Evolutionary conservation across 225 moss, liverwort and hornwort genomes (phyloP), one percentile per base, ranked within the genome.

Genomic region (Ulota crispa): DNA sequence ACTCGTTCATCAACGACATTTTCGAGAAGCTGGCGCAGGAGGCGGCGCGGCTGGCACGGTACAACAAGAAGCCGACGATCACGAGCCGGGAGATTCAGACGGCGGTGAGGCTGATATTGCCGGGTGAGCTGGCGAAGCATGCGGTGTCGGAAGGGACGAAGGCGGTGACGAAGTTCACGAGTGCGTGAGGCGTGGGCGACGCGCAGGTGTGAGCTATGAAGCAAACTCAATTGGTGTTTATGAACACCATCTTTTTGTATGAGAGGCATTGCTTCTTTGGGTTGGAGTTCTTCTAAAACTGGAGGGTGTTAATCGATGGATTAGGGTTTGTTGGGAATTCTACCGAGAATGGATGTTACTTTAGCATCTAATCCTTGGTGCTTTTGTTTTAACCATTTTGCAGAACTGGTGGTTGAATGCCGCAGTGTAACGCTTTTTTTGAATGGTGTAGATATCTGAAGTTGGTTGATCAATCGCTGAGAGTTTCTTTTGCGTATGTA

Each of bases 51-150:
- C 68, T 87, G 39, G 87, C 87, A 2, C 73, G 73, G 1, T 87
- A 87, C 65, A 87, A 87, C 47, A 87, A 87, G 78, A 87, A 87
- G 73, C 87, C 87, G 0, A 87, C 87, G 1, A 87, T 87, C 57
- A 84, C 87, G 4, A 79, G 78, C 12, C 81, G 84, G 1, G 84
- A 87, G 82, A 84, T 87, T 10, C 84, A 87, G 71, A 87, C 82
- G 5, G 87, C 82, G 1, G 82, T 87, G 8, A 73, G 84, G 18
- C 0, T 87, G 78, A 84, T 87, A 1, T 42, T 87, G 24, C 87
- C 84, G 0, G 82, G 84, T 4, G 87, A 87, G 75, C 50, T 87
- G 73, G 87, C 81, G 34, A 87, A 87, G 75, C 87, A 87, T 9
- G 87, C 84, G 0, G 87, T 87, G 1, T 84, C 84, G 5, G 82